These are phyloP conservation scores for Xylaria sp. DNA, from an alignment of 2,329 filamentous ascomycete species.

Conservation along the genomic window DNA sequence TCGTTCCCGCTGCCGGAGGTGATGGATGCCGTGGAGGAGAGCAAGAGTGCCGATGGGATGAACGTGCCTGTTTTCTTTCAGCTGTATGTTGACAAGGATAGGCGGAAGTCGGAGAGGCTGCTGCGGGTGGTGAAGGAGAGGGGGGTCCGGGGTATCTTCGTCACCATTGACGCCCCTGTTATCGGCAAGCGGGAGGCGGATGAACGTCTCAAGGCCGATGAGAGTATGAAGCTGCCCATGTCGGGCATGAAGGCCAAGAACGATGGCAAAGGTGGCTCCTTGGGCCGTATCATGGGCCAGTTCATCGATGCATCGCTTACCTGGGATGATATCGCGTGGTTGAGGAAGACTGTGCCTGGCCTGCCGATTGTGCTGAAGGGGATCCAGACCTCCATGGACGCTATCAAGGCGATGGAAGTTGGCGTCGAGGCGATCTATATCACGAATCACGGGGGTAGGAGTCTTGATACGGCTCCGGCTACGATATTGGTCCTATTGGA, in stretches of 20 bases:
- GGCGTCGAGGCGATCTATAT: constrained; percentile 76
- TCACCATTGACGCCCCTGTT: constrained; percentile 69
- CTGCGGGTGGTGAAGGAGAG: constrained; percentile 58
- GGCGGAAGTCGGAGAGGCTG: constrained; percentile 61
- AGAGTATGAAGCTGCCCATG: constrained; percentile 61
- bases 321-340: constrained; percentile 75
- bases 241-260: constrained; percentile 61
- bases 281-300: constrained; percentile 65
- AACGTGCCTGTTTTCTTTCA: constrained; percentile 61
- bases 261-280: constrained; percentile 65
- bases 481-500: constrained; percentile 71
- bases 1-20: constrained; percentile 69
- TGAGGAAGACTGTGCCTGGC: constrained; percentile 66
- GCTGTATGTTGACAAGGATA: constrained; percentile 70
- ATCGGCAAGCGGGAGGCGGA: constrained; percentile 65
- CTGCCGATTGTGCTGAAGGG: constrained; percentile 74
- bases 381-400: constrained; percentile 74
- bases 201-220: constrained; percentile 60
- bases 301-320: constrained; percentile 67
- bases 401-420: constrained; percentile 66
- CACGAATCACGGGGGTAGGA: constrained; percentile 76
- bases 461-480: constrained; percentile 62
- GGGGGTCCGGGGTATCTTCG: constrained; percentile 64
- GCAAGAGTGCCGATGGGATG: constrained; percentile 32
- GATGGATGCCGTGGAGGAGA: constrained; percentile 51